phyloP scores from a whole-genome alignment of 2,329 filamentous ascomycete species.

The Venturia aucupariae region DNA sequence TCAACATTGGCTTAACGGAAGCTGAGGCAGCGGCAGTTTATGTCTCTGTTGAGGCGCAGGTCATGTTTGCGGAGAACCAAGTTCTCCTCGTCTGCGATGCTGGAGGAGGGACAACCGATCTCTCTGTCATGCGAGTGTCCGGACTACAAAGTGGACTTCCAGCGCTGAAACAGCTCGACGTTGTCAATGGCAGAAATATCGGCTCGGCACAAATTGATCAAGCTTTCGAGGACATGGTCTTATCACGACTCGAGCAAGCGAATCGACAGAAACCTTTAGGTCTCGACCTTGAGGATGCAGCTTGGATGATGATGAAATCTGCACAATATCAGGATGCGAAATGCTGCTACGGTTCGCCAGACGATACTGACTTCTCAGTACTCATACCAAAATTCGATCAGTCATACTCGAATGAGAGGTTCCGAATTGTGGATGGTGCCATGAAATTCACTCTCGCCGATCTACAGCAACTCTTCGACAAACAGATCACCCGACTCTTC shows the following conservation, averaged over 20 bases:
- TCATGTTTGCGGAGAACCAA: constrained; percentile 32
- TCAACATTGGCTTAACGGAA: constrained; percentile 41
- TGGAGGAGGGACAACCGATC: constrained; percentile 40
- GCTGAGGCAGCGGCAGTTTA: constrained; percentile 46
- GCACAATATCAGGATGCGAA: constrained; percentile 33
- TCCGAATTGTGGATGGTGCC: constrained; percentile 24
- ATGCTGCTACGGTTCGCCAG: constrained; percentile 31
- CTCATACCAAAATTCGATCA: constrained; percentile 26
- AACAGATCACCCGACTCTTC: constrained; percentile 28
- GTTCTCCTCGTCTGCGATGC: constrained; percentile 42
- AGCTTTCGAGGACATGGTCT: constrained; percentile 30
- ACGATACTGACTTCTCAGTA: constrained; percentile 27
- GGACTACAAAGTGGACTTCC: constrained; percentile 23
- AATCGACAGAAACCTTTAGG: constrained; percentile 22
- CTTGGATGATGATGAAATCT: constrained; percentile 33
- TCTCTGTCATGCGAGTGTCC: constrained; percentile 30
- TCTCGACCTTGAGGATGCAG: constrained; percentile 26
- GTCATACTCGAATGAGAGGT: constrained; percentile 25
- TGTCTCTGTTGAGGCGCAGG: constrained; percentile 30
- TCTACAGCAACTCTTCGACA: constrained; percentile 27
- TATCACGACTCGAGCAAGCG: constrained; percentile 23
- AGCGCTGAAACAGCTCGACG: constrained; percentile 27
- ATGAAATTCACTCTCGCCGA: constrained; percentile 27
- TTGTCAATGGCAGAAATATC: constrained; percentile 31
- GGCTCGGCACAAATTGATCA: constrained; percentile 33